Conservation (phyloP, 140 eudicot genomes). For the Artemisia princeps region DNA sequence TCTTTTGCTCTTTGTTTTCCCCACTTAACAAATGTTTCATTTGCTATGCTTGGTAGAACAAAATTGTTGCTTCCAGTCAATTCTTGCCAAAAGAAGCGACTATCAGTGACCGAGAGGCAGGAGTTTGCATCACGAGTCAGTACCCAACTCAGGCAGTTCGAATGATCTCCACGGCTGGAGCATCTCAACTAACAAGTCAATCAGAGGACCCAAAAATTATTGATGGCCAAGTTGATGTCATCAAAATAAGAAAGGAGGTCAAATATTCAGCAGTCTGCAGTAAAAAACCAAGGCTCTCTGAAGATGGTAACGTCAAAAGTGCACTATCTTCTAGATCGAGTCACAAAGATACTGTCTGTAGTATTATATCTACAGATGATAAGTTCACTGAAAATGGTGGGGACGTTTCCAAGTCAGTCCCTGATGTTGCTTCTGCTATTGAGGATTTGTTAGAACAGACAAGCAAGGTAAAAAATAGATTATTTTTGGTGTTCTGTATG, state of each 20-base stretch:
- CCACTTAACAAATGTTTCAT: neutral
- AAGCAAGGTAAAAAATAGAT: constrained; percentile 54
- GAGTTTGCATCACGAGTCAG: constrained; percentile 63
- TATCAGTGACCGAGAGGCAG: constrained; percentile 61
- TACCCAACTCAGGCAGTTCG: constrained; percentile 67
- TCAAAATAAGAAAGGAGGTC: constrained; percentile 27
- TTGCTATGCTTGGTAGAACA: constrained; percentile 41
- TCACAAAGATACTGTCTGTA: constrained; percentile 17
- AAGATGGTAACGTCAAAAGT: constrained; percentile 23
- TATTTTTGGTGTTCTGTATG: constrained; percentile 8
- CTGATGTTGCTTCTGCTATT: constrained; percentile 91
- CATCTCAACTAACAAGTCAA: constrained; percentile 44
- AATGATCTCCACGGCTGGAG: constrained; percentile 39
- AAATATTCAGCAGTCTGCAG: constrained; percentile 24
- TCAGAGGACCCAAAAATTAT: constrained; percentile 29
- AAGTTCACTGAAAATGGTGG: constrained; percentile 24
- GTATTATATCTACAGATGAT: constrained; percentile 18
- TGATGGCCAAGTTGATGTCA: constrained; percentile 21
- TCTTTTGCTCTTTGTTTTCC: no score
- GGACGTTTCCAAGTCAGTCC: constrained; percentile 39
- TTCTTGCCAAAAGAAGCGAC: constrained; percentile 71
- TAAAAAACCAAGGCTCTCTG: constrained; percentile 49
- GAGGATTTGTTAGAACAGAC: constrained; percentile 89
- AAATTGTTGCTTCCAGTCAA: constrained; percentile 36
- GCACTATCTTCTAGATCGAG: constrained; percentile 17